Base-by-base conservation (phyloP, 768 basidiomycete genomes). In the Crucibulum laeve region DNA sequence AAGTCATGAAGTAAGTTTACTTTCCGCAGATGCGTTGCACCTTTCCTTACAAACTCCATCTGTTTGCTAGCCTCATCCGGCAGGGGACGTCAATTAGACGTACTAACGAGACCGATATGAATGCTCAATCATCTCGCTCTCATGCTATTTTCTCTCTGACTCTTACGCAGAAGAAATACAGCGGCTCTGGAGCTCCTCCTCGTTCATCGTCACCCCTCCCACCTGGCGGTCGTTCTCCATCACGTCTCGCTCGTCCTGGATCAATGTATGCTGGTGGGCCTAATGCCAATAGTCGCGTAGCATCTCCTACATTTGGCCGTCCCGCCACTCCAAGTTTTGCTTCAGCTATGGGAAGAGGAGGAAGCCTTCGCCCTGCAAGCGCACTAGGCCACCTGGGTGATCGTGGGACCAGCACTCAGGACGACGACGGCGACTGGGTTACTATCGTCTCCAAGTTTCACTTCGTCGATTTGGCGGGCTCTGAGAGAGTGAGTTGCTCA, bases 71-170 rank as follows among this genome's bases (percentile, higher is more conserved):
- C 58, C 79, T 93, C 43, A 80, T 99, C 44, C 84, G 87, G 49
- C 83, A 89, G 52, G 96, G 96, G 15, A 87, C 92, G 5, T 78
- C 89, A 13, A 87, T 95, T 33, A 79, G 96, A 23, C 82, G 94
- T 43, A 98, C 96, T 7, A 94, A 95, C 50, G 91, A 94, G 63
- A 99, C 96, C 24, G 91, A 92, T 58, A 97, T 98, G 95, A 99
- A 99, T 61, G 91, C 95, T 19, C 92, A 96, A 62, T 93, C 90
- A 1, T 97, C 95, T 30, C 87, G 96, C 45, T 96, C 92, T 22
- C 96, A 99, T 76, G 96, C 96, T 49, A 98, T 99, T 63, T 98
- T 99, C 67, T 97, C 95, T 28, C 73, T 99, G 41, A 96, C 91
- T 10, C 71, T 99, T 43, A 89, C 83, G 3, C 95, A 97, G 67